Base-by-base conservation (phyloP, 2,329 filamentous ascomycete species). In the Colletotrichum paranaense region DNA sequence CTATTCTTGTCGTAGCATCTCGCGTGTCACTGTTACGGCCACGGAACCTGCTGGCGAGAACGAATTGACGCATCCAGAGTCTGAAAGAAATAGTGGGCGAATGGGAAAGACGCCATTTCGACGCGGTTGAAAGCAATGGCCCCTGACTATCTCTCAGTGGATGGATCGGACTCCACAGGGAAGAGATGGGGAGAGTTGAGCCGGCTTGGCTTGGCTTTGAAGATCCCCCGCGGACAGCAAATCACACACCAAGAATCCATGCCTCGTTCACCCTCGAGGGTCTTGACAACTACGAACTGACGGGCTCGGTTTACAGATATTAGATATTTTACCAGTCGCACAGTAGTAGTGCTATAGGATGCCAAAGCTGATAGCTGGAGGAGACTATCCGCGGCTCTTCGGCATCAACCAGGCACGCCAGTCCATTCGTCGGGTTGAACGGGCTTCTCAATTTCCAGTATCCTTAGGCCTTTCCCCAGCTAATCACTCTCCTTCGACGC, bases 1-100 rank as follows among this genome's bases (percentile, higher is more conserved):
- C 60, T 73, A 65, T 65, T 73, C 66, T 70, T 62, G 42, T 70
- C 70, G 67, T 73, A 60, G 60, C 70, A 73, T 64, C 55, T 59
- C 70, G 67, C 70, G 66, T 70, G 55, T 73, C 66, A 73, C 53
- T 65, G 66, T 70, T 56, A 26, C 60, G 46, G 67, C 59, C 55
- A 49, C 60, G 59, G 56, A 73, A 26, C 28, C 32, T 59, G 42
- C 26, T 42, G 59, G 60, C 11, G 70, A 69, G 55, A 65, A 64
- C 58, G 55, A 60, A 28, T 65, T 56, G 67, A 65, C 66, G 70
- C 55, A 55, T 70, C 38, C 55, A 28, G 35, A 65, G 55, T 63
- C 38, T 69, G 65, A 26, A 57, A 46, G 52, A 14, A 12, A 32
- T 42, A 16, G 30, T 49, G 59, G 60, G 56, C 70, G 59, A 69